Percentiles rank a stretch among this genome's conserved stretches.
phyloP scores from a whole-genome alignment of 345 rosid species.

The Psidium guajava region DNA sequence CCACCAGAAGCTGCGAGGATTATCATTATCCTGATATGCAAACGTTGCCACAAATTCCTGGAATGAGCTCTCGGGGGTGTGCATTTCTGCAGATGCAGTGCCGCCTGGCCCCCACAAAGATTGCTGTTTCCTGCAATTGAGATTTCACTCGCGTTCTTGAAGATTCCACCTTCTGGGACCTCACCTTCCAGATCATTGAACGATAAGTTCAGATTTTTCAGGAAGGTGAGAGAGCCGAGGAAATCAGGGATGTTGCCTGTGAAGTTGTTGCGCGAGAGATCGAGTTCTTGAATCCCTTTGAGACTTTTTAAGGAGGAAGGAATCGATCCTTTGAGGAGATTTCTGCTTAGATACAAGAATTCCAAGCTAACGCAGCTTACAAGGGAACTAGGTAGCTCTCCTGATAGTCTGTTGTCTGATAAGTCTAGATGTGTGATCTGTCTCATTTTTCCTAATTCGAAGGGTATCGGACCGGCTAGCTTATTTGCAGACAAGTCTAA shows the following conservation, averaged over 20 bases:
- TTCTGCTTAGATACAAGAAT: not conserved
- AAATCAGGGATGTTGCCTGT: constrained; percentile 11
- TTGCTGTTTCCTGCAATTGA: constrained; percentile 4
- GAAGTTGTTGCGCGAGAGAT: constrained; percentile 19
- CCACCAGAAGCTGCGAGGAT: not conserved
- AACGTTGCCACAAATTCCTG: constrained; percentile 3
- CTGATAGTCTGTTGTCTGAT: constrained; percentile 11
- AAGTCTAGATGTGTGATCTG: not conserved
- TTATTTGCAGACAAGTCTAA: constrained; percentile 6
- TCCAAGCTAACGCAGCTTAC: constrained; percentile 6
- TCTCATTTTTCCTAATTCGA: constrained; percentile 8
- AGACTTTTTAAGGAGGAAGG: constrained; percentile 5
- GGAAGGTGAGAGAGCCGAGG: not conserved
- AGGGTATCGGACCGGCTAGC: constrained; percentile 1
- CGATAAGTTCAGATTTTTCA: constrained; percentile 6
- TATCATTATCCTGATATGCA: not conserved
- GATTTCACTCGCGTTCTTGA: constrained; percentile 2
- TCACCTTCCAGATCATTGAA: constrained; percentile 16
- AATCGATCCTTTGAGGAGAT: constrained; percentile 7
- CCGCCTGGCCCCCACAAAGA: constrained; percentile 10
- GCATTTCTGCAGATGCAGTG: constrained; percentile 7
- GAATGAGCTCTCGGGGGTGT: not conserved
- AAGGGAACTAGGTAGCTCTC: constrained; percentile 16
- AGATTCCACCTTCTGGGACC: constrained; percentile 4
- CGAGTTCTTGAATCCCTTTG: constrained; percentile 9